These are phyloP conservation scores for Tulasnella sp. DNA, from an alignment of 768 basidiomycete species.

Conservation along the genomic window DNA sequence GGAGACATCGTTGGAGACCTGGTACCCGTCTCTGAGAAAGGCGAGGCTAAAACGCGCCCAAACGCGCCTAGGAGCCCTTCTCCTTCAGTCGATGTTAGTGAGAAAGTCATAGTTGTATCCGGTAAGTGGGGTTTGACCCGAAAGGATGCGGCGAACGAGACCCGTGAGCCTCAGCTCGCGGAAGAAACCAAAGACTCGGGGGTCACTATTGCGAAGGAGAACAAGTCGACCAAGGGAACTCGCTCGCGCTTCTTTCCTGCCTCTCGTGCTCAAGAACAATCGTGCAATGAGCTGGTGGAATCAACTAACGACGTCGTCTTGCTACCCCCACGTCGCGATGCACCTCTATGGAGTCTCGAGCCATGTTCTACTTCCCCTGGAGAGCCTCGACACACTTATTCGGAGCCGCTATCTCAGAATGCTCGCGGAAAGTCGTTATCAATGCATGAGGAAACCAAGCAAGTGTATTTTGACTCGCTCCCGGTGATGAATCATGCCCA, in stretches of 20 bases:
- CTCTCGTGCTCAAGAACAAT: neutral
- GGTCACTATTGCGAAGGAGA: neutral
- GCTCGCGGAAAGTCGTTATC: neutral
- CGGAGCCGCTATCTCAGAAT: neutral
- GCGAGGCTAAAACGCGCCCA: neutral
- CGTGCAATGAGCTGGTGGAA: neutral
- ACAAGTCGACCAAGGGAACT: neutral
- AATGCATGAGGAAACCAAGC: neutral
- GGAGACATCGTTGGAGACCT: slow-evolving; percentile 11
- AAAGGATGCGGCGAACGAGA: neutral
- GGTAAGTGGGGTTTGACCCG: slow-evolving; percentile 6
- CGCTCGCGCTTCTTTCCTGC: neutral
- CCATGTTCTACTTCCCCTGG: neutral
- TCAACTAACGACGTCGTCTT: neutral
- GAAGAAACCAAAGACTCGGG: neutral
- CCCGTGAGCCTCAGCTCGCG: neutral
- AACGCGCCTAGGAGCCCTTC: no score
- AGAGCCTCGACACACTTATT: neutral
- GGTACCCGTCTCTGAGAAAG: neutral
- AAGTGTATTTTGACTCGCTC: neutral
- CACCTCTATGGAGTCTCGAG: neutral
- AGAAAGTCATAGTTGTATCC: neutral
- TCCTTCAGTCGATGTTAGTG: neutral
- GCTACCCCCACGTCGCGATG: neutral
- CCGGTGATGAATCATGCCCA: neutral